These are phyloP conservation scores for Xylaria sp. DNA, from an alignment of 2,329 filamentous ascomycete species.

Conservation along the genomic window DNA sequence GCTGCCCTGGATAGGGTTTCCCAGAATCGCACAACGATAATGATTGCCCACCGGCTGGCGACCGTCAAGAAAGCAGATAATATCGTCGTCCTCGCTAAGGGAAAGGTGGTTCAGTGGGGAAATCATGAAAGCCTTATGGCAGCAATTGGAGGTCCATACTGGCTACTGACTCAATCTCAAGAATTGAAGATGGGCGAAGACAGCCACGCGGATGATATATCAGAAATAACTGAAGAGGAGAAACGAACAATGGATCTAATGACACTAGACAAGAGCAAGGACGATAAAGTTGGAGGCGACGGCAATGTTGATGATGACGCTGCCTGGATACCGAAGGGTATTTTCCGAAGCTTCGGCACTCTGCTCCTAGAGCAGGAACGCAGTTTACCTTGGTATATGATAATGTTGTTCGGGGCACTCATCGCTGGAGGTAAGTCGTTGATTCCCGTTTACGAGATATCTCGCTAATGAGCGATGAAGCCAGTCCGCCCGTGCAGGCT, in stretches of 20 bases:
- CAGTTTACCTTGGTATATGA: slow-evolving; percentile 37
- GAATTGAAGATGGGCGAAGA: slow-evolving; percentile 57
- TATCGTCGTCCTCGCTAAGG: slow-evolving; percentile 55
- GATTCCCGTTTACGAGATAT: background rate
- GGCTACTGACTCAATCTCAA: slow-evolving; percentile 68
- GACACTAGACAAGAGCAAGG: slow-evolving; percentile 49
- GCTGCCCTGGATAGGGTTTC: slow-evolving; percentile 61
- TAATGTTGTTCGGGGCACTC: slow-evolving; percentile 39
- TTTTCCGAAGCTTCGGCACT: slow-evolving; percentile 38
- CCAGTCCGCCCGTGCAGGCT: slow-evolving; percentile 57
- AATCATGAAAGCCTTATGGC: slow-evolving; percentile 74
- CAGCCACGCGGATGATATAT: slow-evolving; percentile 42
- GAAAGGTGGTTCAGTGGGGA: slow-evolving; percentile 73
- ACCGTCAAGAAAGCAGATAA: slow-evolving; percentile 53
- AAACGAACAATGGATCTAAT: slow-evolving; percentile 49
- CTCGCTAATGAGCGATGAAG: slow-evolving; percentile 26
- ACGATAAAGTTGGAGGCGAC: slow-evolving; percentile 5
- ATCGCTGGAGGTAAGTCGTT: slow-evolving; percentile 44
- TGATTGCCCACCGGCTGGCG: slow-evolving; percentile 67
- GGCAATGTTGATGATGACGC: background rate
- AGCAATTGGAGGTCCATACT: slow-evolving; percentile 66
- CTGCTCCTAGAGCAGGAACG: slow-evolving; percentile 39
- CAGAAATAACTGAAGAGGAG: slow-evolving; percentile 39
- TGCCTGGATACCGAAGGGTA: slow-evolving; percentile 30
- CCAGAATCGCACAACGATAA: slow-evolving; percentile 65